phyloP scores from a whole-genome alignment of 352 stramenopile species.

The Poterioochromonas sp. region DNA sequence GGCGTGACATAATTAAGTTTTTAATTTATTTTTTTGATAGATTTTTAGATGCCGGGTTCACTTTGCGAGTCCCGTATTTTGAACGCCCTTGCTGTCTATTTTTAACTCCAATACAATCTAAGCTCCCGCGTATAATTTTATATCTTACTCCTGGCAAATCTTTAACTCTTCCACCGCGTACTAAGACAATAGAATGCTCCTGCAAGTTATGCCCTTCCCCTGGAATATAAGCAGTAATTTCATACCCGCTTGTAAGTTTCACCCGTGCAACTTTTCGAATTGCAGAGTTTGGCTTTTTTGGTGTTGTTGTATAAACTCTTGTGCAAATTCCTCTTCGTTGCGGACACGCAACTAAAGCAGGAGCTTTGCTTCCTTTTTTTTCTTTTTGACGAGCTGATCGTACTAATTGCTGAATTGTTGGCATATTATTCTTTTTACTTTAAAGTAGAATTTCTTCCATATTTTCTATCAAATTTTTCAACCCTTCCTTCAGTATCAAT shows the following conservation, averaged over 20 bases:
- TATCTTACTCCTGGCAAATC: slow-evolving; percentile 46
- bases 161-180: slow-evolving; percentile 47
- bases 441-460: slow-evolving; percentile 17
- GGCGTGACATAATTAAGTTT: slow-evolving; percentile 30
- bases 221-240: slow-evolving; percentile 42
- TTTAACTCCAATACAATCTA: slow-evolving; percentile 43
- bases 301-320: slow-evolving; percentile 35
- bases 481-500: slow-evolving; percentile 31
- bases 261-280: slow-evolving; percentile 39
- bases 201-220: slow-evolving; percentile 48
- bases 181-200: slow-evolving; percentile 49
- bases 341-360: slow-evolving; percentile 39
- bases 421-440: slow-evolving; percentile 31
- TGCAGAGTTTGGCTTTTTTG: slow-evolving; percentile 37
- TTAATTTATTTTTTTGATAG: slow-evolving; percentile 36
- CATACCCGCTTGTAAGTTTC: slow-evolving; percentile 35
- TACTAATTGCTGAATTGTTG: slow-evolving; percentile 33
- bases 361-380: slow-evolving; percentile 37
- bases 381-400: slow-evolving; percentile 31
- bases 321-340: slow-evolving; percentile 40
- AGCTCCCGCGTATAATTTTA: slow-evolving; percentile 42
- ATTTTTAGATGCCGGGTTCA: slow-evolving; percentile 29
- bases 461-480: slow-evolving; percentile 30
- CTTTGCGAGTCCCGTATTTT: slow-evolving; percentile 47
- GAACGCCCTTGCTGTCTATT: slow-evolving; percentile 35